These are phyloP conservation scores for Lecanosticta acicola DNA, from an alignment of 2,329 filamentous ascomycete species.

Conservation along the genomic window DNA sequence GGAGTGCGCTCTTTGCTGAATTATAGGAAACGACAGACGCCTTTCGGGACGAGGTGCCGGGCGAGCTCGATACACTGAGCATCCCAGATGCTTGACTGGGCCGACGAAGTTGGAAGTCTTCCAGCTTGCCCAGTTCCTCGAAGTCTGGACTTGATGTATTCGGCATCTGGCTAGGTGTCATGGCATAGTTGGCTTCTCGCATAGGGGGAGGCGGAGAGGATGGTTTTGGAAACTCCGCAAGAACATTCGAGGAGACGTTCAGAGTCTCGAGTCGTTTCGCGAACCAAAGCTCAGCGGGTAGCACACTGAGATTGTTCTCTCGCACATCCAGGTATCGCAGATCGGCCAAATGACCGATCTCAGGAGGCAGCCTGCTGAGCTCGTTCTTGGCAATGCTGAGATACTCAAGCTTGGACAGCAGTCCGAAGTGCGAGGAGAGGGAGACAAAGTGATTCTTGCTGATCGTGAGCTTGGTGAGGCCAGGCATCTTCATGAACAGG, in stretches of 20 bases:
- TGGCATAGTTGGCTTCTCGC: constrained; percentile 35
- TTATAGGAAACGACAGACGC: constrained; percentile 77
- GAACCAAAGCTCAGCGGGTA: constrained; percentile 95
- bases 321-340: constrained; percentile 80
- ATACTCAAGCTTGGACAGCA: constrained; percentile 75
- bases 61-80: constrained; percentile 54
- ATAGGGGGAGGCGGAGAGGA: constrained; percentile 52
- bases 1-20: constrained; percentile 50
- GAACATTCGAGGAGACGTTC: constrained; percentile 90
- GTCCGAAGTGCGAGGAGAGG: constrained; percentile 77
- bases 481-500: constrained; percentile 79
- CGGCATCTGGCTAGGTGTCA: constrained; percentile 35
- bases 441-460: constrained; percentile 96
- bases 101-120: constrained; percentile 60
- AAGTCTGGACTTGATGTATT: constrained; percentile 59
- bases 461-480: constrained; percentile 78
- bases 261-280: constrained; percentile 83
- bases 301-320: constrained; percentile 83
- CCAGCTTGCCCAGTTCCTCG: constrained; percentile 67
- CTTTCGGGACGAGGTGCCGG: constrained; percentile 53
- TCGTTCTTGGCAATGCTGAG: constrained; percentile 93
- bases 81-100: constrained; percentile 77
- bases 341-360: constrained; percentile 82
- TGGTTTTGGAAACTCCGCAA: constrained; percentile 86
- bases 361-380: constrained; percentile 72